Base-by-base conservation (phyloP, 108 stramenopile genomes). In the Nannochloropsis gaditana region DNA sequence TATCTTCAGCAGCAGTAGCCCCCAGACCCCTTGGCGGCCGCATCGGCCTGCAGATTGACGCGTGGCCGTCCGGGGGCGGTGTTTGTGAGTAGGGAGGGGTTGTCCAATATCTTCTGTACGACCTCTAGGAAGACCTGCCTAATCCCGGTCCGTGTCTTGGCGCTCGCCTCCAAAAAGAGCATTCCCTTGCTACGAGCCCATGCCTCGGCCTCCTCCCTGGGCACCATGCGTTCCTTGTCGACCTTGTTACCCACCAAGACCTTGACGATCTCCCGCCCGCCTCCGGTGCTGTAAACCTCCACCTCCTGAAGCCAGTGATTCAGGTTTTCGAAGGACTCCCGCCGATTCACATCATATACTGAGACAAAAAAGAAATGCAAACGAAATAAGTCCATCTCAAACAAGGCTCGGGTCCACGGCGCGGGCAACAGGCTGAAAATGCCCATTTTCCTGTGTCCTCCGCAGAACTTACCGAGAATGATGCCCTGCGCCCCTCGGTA, bases 401-500 rank as follows among this genome's bases (percentile, higher is more conserved):
- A 81, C 5, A 31, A 31, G 31, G 31, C 31, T 31, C 1, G 31
- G 31, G 31, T 31, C 31, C 31, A 31, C 31, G 31, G 31, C 31
- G 31, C 31, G 31, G 31, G 31, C 31, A 31, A 31, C 31, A 31
- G 31, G 31, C 31, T 31, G 31, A 31, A 31, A 1, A 31, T 0
- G 31, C 44, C 44, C 5, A 42, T 45, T 43, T 47, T 83, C 43
- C 42, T 43, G 10, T 43, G 15, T 73, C 59, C 59, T 73, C 6
- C 6, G 8, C 4, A 31, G 1, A 31, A 1, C 88, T 84, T 43
- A 90, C 88, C 89, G 88, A 99, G 94, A 19, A 98, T 94, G 79
- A 99, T 97, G n/a, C 97, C 98, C 86, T 99, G 99, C 2, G 99
- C 99, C 11, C 99, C 99, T 17, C 98, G 93, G 89, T 99, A 99